Conservation (phyloP, 129 eudicot genomes). For the Saussurea involucrata region DNA sequence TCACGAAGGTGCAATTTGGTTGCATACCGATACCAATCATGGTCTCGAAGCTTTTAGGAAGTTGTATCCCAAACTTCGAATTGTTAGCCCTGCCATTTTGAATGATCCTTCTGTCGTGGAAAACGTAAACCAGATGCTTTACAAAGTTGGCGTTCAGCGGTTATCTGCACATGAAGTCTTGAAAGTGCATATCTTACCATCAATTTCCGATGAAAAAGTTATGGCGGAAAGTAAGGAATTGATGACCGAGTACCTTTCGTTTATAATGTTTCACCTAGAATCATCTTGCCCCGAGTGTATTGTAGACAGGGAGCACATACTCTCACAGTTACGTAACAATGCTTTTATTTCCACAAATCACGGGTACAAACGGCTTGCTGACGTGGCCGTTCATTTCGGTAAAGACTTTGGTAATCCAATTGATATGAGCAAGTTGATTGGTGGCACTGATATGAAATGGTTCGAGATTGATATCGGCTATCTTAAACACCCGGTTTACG, state of each 20-base stretch:
- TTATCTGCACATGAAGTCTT: slow-evolving; percentile 69
- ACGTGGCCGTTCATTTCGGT: slow-evolving; percentile 57
- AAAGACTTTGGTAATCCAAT: slow-evolving; percentile 51
- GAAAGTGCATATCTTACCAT: slow-evolving; percentile 59
- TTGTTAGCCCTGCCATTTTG: slow-evolving; percentile 52
- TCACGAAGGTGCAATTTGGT: slow-evolving; percentile 64
- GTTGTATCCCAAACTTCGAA: slow-evolving; percentile 48
- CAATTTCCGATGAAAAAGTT: slow-evolving; percentile 40
- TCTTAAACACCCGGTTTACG: slow-evolving; percentile 42
- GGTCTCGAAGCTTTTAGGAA: slow-evolving; percentile 47
- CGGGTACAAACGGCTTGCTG: slow-evolving; percentile 51
- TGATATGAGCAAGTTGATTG: slow-evolving; percentile 41
- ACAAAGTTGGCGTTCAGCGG: slow-evolving; percentile 59
- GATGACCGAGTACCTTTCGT: slow-evolving; percentile 56
- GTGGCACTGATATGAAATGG: slow-evolving; percentile 52
- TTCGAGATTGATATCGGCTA: slow-evolving; percentile 50
- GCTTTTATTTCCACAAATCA: slow-evolving; percentile 65
- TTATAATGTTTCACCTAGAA: slow-evolving; percentile 61
- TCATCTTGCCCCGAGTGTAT: slow-evolving; percentile 53
- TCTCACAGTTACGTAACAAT: slow-evolving; percentile 43
- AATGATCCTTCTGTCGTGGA: slow-evolving; percentile 16
- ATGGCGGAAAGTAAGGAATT: slow-evolving; percentile 26
- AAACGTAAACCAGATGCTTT: slow-evolving; percentile 52
- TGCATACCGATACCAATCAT: slow-evolving; percentile 37
- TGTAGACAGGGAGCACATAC: slow-evolving; percentile 43